Evolutionary conservation across 306 rosid genomes (phyloP), one percentile per base, ranked within the genome.

Genomic region (Albizia julibrissin): DNA sequence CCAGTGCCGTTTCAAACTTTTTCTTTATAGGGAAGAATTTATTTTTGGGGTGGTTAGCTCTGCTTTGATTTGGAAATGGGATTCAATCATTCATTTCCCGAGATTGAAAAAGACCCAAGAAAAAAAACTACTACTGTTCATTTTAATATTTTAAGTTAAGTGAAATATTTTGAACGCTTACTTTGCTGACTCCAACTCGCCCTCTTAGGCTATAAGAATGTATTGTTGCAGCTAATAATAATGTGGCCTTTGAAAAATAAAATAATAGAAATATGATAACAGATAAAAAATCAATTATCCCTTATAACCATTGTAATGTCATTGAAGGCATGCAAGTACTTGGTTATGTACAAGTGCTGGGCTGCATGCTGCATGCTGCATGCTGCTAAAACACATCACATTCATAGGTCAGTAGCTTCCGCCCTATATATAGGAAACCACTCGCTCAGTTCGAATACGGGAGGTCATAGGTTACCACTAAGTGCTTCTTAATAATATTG

Each of bases 211-310:
- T n/a, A 26, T 66, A 43, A 31, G 39, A 33, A 46, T 77, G 31
- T 5, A 70, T 77, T 82, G 66, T 42, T n/a, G 14, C 64, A 39
- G 75, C n/a, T 72, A 59, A 78, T 64, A 72, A 22, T 54, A 77
- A 22, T 46, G 40, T 70, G 74, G 78, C 42, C 68, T 61, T 59
- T 70, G 54, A 19, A 34, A 75, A 66, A 18, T 13, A 76, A 40
- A 24, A 49, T 37, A 61, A 34, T 44, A 44, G 80, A 74, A 54
- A 31, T 79, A 65, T 73, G 75, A 24, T 54, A 34, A 15, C 26
- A 31, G 72, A 58, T 66, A 54, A 74, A 65, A 6, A 50, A 40
- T 62, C 1, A 65, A 14, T 40, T 7, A 70, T 78, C 62, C 64
- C 2, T 58, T 43, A 15, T 47, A 76, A 72, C 61, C 22, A 47